Evolutionary conservation across 2,329 filamentous ascomycete genomes (phyloP).

Genomic region (Aspergillus intermedius): DNA sequence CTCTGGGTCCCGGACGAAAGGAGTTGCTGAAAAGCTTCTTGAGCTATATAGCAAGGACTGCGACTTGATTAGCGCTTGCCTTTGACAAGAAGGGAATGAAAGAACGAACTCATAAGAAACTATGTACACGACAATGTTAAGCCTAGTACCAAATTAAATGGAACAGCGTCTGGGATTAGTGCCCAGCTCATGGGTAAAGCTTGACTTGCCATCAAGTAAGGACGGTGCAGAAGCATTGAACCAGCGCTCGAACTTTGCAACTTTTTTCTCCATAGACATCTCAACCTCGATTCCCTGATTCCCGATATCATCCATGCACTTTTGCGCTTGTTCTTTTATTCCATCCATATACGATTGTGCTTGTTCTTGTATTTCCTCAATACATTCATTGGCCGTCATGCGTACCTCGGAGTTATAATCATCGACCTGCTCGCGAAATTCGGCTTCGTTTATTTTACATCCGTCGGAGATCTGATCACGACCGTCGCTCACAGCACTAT

Average conservation of each 20-base stretch:
- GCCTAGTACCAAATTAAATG: slow-evolving; percentile 8
- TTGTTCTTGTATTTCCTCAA: too few species aligned
- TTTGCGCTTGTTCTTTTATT: too few species aligned
- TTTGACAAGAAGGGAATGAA: too few species aligned
- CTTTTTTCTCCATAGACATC: background rate
- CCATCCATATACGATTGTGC: too few species aligned
- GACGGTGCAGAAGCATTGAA: slow-evolving; percentile 7
- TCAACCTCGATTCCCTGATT: too few species aligned
- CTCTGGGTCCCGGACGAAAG: too few species aligned
- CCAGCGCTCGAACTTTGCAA: slow-evolving; percentile 8
- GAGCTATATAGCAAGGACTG: too few species aligned
- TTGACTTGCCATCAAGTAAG: slow-evolving; percentile 8
- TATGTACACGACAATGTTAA: background rate
- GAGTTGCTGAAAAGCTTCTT: too few species aligned
- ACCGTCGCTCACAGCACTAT: slow-evolving; percentile 9
- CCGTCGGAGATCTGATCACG: slow-evolving; percentile 12
- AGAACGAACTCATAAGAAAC: background rate
- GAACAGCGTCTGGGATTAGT: slow-evolving; percentile 11
- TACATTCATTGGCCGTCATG: slow-evolving; percentile 5
- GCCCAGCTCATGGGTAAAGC: slow-evolving; percentile 6
- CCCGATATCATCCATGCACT: too few species aligned
- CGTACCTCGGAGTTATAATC: slow-evolving; percentile 6
- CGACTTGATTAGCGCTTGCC: too few species aligned
- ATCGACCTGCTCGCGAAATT: slow-evolving; percentile 7
- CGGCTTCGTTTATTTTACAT: slow-evolving; percentile 11